Conservation (phyloP, 225 moss, liverwort and hornwort genomes). For the Neckera pumila region DNA sequence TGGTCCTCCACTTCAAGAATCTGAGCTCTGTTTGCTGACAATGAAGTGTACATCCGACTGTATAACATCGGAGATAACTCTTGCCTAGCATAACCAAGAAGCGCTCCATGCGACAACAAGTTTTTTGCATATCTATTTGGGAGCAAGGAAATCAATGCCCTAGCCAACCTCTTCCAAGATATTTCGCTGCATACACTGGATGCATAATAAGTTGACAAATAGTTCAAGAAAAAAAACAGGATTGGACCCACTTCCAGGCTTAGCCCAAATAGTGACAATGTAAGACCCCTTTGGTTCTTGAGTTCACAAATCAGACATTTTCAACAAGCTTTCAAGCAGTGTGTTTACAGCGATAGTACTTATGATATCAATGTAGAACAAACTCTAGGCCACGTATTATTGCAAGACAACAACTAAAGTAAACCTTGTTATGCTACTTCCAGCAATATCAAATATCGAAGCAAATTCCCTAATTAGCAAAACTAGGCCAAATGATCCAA, state of each 20-base stretch:
- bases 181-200: background rate
- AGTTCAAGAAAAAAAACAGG: background rate
- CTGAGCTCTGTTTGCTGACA: background rate
- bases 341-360: background rate
- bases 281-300: background rate
- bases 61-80: background rate
- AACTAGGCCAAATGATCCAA: background rate
- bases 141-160: background rate
- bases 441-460: background rate
- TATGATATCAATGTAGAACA: background rate
- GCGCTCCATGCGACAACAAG: background rate
- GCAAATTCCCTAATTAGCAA: background rate
- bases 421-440: background rate
- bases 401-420: background rate
- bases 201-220: background rate
- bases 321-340: background rate
- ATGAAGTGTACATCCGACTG: background rate
- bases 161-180: background rate
- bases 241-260: background rate
- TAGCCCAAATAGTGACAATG: background rate
- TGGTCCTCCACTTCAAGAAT: background rate
- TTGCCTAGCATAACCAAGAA: background rate
- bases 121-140: background rate
- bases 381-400: background rate
- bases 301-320: background rate